These are phyloP conservation scores for Calocera cornea DNA, from an alignment of 768 basidiomycete species.

Conservation along the genomic window DNA sequence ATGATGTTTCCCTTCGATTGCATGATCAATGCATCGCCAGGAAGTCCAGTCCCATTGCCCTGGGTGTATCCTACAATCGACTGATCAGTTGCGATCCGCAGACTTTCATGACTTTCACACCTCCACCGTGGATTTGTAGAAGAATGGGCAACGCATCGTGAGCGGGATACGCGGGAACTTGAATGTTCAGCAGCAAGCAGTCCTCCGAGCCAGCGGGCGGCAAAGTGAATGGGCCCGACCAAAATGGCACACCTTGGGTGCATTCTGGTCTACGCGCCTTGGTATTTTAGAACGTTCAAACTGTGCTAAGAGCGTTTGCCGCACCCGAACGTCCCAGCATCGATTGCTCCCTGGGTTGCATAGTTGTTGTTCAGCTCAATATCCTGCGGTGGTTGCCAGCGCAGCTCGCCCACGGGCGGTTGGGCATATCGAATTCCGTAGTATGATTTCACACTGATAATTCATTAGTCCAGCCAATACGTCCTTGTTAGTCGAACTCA, in stretches of 20 bases:
- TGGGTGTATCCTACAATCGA: neutral
- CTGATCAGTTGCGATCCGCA: too few species aligned
- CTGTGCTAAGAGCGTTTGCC: too few species aligned
- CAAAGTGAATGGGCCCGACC: neutral
- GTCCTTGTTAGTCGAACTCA: neutral
- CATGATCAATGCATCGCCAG: neutral
- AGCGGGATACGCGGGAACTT: neutral
- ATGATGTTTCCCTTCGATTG: neutral
- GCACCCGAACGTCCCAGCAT: neutral
- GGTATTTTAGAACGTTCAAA: too few species aligned
- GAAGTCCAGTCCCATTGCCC: neutral
- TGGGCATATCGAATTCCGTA: neutral
- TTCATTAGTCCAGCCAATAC: neutral
- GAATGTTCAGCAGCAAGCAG: neutral
- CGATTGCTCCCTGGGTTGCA: neutral
- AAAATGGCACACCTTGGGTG: neutral
- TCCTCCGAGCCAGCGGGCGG: neutral
- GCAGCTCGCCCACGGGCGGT: neutral
- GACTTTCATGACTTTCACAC: neutral
- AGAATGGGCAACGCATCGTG: neutral
- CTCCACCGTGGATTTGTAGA: neutral
- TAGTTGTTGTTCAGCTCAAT: constrained; percentile 2
- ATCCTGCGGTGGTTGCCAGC: neutral
- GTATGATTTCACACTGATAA: neutral
- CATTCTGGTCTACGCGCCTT: neutral